Percentiles rank a stretch among this genome's conserved stretches.
These are phyloP conservation scores for Saccharata proteae DNA, from an alignment of 2,329 filamentous ascomycete genomes.

Conservation along the genomic window DNA sequence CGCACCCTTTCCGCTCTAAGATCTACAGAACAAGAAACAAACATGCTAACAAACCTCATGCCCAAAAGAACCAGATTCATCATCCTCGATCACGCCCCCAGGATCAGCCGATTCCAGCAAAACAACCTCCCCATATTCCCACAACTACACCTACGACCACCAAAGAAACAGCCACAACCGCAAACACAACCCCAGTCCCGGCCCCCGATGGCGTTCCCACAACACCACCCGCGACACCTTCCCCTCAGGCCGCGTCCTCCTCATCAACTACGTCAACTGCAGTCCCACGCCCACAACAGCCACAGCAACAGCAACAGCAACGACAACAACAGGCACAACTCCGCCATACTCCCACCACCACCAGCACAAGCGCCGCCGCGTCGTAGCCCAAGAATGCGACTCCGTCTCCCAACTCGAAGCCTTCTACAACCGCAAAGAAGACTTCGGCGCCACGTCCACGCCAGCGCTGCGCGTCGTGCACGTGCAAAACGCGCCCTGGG, in stretches of 20 bases:
- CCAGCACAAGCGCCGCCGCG: constrained; percentile 28
- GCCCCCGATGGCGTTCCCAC: constrained; percentile 24
- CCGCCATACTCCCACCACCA: constrained; percentile 18
- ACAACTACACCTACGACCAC: constrained; percentile 5
- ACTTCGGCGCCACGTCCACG: constrained; percentile 22
- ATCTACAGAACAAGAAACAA: too few species aligned
- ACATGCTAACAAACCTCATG: too few species aligned
- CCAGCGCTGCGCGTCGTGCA: constrained; percentile 32
- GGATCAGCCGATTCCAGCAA: too few species aligned
- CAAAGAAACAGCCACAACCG: constrained; percentile 13
- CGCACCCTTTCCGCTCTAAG: too few species aligned
- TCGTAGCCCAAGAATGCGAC: constrained; percentile 37
- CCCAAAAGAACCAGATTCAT: too few species aligned
- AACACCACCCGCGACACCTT: too few species aligned
- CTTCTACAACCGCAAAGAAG: constrained; percentile 30
- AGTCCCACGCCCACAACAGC: neutral
- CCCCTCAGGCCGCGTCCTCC: constrained; percentile 39
- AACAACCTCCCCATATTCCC: neutral
- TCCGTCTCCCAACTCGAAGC: constrained; percentile 31
- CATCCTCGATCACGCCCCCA: too few species aligned
- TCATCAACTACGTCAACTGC: constrained; percentile 37
- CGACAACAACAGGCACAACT: too few species aligned
- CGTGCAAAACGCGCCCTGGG: constrained; percentile 43
- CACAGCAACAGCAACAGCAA: constrained; percentile 1
- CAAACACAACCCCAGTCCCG: constrained; percentile 20